Evolutionary conservation across 2,329 filamentous ascomycete genomes (phyloP), one percentile per base, ranked within the genome.

Genomic region (Colletotrichum sidae): DNA sequence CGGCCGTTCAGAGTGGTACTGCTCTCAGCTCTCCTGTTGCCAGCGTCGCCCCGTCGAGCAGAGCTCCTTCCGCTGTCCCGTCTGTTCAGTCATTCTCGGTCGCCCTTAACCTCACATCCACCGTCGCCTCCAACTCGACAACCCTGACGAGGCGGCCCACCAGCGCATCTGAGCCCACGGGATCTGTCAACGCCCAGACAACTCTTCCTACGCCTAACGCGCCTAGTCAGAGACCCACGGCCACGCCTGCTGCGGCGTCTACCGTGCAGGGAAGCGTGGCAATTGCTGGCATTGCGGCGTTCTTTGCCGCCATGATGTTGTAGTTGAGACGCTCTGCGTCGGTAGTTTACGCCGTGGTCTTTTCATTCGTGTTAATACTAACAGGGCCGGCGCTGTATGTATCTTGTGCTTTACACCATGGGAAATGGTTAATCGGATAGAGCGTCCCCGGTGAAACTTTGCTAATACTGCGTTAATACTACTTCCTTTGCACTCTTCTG

Each of bases 81-180:
- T 49, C 49, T 8, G 35, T 42, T 8, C 12, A 47, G 46, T 49
- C 60, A 11, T 15, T 35, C 44, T 37, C 55, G 33, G 15, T 45
- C 60, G 42, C 37, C 9, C 38, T 41, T 44, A 54, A 52, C 55
- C 38, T 51, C 52, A 56, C 65, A 4, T 69, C 74, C 59, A 72
- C 76, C 55, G 77, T 73, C 67, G 70, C 73, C 52, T 73, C 77
- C 68, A 75, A 72, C 65, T 79, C 77, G 69, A 74, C 76, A 51
- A 46, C 57, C 45, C 11, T 65, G 42, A 54, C 57, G 17, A 55
- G 57, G 37, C 57, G 10, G 45, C 41, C 46, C 12, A 17, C 60
- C 11, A 53, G 35, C 39, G 17, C 55, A n/a, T 17, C 37, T 37
- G 44, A 44, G 2, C 53, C 77, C 49, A 74, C 72, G 72, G 55